phyloP scores from a whole-genome alignment of 129 eudicot species.

The Flaveria robusta region DNA sequence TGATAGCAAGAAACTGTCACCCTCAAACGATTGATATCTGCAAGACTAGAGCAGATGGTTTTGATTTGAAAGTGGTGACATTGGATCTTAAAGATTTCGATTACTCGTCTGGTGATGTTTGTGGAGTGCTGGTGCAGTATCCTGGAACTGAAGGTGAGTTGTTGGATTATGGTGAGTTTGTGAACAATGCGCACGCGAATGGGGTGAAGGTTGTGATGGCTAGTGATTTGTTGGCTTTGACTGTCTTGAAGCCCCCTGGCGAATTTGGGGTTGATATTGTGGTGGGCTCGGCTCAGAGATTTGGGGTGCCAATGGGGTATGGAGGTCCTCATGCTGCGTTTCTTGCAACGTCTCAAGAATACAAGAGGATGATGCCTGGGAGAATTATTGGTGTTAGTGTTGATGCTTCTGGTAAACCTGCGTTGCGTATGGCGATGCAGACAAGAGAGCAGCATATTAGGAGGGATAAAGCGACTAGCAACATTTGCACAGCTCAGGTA shows the following conservation, averaged over 20 bases:
- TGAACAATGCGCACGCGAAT: constrained; percentile 78
- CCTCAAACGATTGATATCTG: constrained; percentile 91
- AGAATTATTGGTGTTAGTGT: constrained; percentile 94
- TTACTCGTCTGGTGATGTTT: constrained; percentile 79
- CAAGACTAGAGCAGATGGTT: constrained; percentile 84
- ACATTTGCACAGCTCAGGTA: constrained; percentile 98
- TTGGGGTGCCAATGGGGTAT: constrained; percentile 98
- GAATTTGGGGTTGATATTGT: constrained; percentile 93
- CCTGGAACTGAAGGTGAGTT: constrained; percentile 95
- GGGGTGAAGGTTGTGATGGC: constrained; percentile 99
- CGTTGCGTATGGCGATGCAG: constrained; percentile 99
- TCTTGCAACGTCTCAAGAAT: constrained; percentile 91
- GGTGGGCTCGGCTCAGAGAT: constrained; percentile 95
- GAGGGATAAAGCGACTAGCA: constrained; percentile 96
- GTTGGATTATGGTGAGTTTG: constrained; percentile 81
- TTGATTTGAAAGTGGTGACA: constrained; percentile 63
- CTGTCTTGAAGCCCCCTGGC: constrained; percentile 90
- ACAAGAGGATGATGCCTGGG: constrained; percentile 98
- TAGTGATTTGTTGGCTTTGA: constrained; percentile 86
- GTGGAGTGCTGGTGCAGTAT: constrained; percentile 92
- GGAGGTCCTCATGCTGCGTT: constrained; percentile 99
- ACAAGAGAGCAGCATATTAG: constrained; percentile 96
- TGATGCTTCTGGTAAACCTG: constrained; percentile 85
- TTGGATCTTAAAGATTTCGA: constrained; percentile 75
- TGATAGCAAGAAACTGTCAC: constrained; percentile 82